phyloP scores from a whole-genome alignment of 305 asterid species.

The Fraxinus velutina region DNA sequence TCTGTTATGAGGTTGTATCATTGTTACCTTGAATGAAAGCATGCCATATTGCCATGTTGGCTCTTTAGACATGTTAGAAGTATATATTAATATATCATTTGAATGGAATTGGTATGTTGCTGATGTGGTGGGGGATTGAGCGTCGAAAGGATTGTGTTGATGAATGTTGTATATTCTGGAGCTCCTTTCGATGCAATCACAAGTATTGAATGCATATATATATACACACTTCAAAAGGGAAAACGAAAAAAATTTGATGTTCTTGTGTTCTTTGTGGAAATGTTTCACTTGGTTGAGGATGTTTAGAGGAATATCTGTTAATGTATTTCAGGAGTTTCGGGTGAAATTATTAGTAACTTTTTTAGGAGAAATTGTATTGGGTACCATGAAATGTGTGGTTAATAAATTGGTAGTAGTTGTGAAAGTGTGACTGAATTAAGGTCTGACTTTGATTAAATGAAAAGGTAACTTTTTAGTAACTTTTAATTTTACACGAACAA shows the following conservation, averaged over 20 bases:
- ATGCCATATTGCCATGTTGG: background rate
- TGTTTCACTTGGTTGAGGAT: background rate
- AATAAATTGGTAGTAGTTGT: background rate
- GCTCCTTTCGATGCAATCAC: background rate
- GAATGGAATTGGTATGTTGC: background rate
- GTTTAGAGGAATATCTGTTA: background rate
- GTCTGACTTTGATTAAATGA: background rate
- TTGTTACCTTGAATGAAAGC: background rate
- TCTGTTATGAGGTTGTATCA: background rate
- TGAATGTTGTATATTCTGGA: background rate
- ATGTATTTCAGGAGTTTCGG: background rate
- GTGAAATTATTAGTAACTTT: background rate
- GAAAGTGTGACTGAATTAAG: background rate
- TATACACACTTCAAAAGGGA: background rate
- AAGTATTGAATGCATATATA: background rate
- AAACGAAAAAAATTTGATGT: background rate
- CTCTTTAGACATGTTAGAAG: background rate
- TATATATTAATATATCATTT: background rate
- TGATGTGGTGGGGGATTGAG: background rate
- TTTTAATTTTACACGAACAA: background rate
- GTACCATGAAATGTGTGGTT: background rate
- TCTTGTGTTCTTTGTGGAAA: background rate
- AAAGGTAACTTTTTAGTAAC: background rate
- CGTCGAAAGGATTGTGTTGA: background rate
- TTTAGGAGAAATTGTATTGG: background rate